Evolutionary conservation across 192 early-diverging fungal genomes (phyloP).

Genomic region (Umbelopsis sp.): DNA sequence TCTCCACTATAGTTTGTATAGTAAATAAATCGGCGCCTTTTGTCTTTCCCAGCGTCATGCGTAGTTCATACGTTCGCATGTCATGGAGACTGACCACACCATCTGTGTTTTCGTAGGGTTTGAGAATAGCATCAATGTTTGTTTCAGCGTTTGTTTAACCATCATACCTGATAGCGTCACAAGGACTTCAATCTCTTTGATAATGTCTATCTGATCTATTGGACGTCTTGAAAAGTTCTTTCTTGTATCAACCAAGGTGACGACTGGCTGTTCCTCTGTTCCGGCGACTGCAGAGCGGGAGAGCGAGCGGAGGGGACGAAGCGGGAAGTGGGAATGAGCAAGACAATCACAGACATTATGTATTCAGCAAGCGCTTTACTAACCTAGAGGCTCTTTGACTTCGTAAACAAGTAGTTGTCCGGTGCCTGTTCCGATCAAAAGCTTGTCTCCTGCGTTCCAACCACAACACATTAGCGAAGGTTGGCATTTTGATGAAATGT

Average conservation of each 20-base stretch:
- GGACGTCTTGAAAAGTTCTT: constrained; percentile 71
- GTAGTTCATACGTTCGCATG: constrained; percentile 66
- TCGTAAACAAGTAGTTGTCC: constrained; percentile 73
- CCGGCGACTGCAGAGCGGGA: constrained; percentile 41
- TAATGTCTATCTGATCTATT: constrained; percentile 74
- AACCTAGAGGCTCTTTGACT: constrained; percentile 58
- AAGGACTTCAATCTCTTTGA: constrained; percentile 73
- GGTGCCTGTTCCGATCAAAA: constrained; percentile 69
- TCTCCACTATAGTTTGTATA: constrained; percentile 70
- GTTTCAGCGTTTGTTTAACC: neutral
- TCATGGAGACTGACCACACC: constrained; percentile 74
- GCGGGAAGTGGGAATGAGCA: neutral
- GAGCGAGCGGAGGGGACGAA: no score
- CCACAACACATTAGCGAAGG: constrained; percentile 20
- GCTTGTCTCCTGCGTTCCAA: constrained; percentile 58
- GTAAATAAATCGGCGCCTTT: constrained; percentile 78
- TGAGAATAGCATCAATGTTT: neutral
- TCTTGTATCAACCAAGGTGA: constrained; percentile 64
- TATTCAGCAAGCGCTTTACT: neutral
- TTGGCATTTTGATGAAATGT: neutral
- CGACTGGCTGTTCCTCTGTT: constrained; percentile 51
- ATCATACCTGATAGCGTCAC: constrained; percentile 64
- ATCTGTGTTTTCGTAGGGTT: constrained; percentile 47
- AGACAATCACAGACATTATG: neutral
- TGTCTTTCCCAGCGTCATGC: constrained; percentile 69